Conservation (phyloP, 116 monocot genomes). For the Posidonia oceanica region DNA sequence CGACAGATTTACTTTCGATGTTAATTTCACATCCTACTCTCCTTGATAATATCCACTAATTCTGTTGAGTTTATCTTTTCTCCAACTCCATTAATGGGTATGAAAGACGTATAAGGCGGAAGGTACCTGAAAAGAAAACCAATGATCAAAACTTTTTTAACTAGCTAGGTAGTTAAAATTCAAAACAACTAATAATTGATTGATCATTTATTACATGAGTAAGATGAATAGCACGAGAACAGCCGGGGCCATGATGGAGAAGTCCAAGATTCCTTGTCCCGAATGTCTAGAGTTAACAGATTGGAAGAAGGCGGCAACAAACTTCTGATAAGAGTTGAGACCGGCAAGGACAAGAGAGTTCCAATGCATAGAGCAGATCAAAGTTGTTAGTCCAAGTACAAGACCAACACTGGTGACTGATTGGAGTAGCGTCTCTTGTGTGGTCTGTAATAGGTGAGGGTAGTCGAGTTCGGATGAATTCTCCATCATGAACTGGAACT, state of each 20-base stretch:
- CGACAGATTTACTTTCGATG: too few relatives aligned
- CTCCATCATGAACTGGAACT: too few relatives aligned
- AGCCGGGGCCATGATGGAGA: slow-evolving; percentile 33
- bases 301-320: slow-evolving; percentile 34
- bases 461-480: background rate
- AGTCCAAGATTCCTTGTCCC: slow-evolving; percentile 39
- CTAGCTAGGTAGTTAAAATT: too few relatives aligned
- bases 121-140: too few relatives aligned
- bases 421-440: background rate
- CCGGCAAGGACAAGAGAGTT: slow-evolving; percentile 21
- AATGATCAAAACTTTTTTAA: too few relatives aligned
- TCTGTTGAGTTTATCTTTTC: too few relatives aligned
- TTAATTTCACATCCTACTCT: too few relatives aligned
- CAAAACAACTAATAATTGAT: too few relatives aligned
- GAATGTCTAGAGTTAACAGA: slow-evolving; percentile 45
- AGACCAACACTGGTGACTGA: slow-evolving; percentile 1
- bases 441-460: background rate
- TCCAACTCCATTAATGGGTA: too few relatives aligned
- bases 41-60: too few relatives aligned
- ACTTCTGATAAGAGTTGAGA: slow-evolving; percentile 33
- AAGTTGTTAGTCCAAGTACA: slow-evolving; percentile 4
- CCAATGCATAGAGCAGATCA: slow-evolving; percentile 44
- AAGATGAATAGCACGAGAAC: slow-evolving; percentile 29
- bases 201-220: slow-evolving; percentile 31
- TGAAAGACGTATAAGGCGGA: too few relatives aligned